Evolutionary conservation across 768 basidiomycete species (phyloP).

Genomic region (Calocybe gangraenosa): DNA sequence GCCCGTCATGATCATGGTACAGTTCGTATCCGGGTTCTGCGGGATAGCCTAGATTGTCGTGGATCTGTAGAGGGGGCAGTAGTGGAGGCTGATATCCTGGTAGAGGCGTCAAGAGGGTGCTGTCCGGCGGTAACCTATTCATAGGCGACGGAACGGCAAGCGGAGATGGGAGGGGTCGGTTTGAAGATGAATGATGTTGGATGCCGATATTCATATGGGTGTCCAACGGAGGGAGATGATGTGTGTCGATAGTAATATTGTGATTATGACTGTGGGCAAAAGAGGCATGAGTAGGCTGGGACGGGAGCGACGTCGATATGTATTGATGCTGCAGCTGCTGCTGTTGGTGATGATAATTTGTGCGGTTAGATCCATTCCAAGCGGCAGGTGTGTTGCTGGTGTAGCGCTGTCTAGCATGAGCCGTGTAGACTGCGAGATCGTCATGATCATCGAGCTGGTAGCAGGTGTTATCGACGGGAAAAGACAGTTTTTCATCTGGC

Average conservation of each 20-base stretch:
- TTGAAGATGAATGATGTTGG: constrained; percentile 15
- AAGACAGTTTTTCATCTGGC: constrained; percentile 24
- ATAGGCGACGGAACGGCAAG: constrained; percentile 19
- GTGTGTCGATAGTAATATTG: constrained; percentile 5
- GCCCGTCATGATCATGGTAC: constrained; percentile 31
- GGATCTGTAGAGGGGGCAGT: constrained; percentile 29
- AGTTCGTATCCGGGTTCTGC: constrained; percentile 28
- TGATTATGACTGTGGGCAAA: constrained; percentile 15
- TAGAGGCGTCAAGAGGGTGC: constrained; percentile 70
- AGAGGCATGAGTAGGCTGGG: constrained; percentile 15
- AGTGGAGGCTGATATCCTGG: constrained; percentile 49
- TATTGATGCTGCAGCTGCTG: constrained; percentile 20
- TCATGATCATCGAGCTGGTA: constrained; percentile 31
- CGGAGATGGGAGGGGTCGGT: constrained; percentile 20
- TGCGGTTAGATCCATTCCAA: constrained; percentile 29
- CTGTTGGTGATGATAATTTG: constrained; percentile 1
- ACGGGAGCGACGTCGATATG: constrained; percentile 21
- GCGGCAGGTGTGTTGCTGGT: constrained; percentile 25
- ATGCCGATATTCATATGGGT: constrained; percentile 14
- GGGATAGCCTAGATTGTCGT: constrained; percentile 20
- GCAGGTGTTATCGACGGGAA: constrained; percentile 27
- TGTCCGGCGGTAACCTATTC: constrained; percentile 54
- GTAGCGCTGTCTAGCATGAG: constrained; percentile 27
- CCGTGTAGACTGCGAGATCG: constrained; percentile 18
- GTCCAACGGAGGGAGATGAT: constrained; percentile 27